Percentiles rank a stretch among this genome's conserved stretches.
Conservation (phyloP, 768 basidiomycete species). For the Saitozyma sp. region DNA sequence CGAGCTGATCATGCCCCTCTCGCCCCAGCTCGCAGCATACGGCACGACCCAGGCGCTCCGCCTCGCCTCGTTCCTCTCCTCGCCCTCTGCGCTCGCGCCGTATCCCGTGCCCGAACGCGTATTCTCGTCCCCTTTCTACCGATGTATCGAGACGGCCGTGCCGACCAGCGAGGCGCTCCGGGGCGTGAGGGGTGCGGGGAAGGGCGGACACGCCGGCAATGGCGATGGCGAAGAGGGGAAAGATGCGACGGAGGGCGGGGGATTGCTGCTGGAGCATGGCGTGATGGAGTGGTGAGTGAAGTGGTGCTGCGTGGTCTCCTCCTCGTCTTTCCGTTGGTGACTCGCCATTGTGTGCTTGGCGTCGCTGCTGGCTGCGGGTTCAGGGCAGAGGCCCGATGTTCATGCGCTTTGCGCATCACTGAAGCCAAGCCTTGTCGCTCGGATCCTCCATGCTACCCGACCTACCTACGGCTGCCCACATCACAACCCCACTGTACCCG, state of each 20-base stretch:
- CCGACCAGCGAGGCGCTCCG: slow-evolving; percentile 31
- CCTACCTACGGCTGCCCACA: no score
- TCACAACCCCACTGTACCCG: no score
- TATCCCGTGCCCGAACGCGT: slow-evolving; percentile 47
- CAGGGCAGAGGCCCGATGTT: no score
- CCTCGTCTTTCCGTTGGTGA: background rate
- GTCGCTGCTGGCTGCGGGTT: no score
- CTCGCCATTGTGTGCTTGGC: no score
- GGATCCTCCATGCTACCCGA: no score
- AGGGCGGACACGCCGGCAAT: background rate
- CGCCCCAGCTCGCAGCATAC: slow-evolving; percentile 41
- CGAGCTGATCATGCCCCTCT: no score
- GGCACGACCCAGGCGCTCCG: slow-evolving; percentile 36
- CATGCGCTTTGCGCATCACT: no score
- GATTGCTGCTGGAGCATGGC: slow-evolving; percentile 48
- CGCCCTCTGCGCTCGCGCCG: slow-evolving; percentile 20
- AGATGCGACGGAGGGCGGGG: background rate
- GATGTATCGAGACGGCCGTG: slow-evolving; percentile 50
- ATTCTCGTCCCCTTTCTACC: slow-evolving; percentile 49
- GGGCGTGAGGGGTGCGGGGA: background rate
- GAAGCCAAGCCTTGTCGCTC: no score
- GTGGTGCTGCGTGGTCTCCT: no score
- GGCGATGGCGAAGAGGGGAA: background rate
- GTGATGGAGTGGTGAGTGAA: slow-evolving; percentile 50
- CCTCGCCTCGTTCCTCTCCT: slow-evolving; percentile 40